These are phyloP conservation scores for Trebouxia sp. DNA, from an alignment of 139 green algal species.

Conservation along the genomic window DNA sequence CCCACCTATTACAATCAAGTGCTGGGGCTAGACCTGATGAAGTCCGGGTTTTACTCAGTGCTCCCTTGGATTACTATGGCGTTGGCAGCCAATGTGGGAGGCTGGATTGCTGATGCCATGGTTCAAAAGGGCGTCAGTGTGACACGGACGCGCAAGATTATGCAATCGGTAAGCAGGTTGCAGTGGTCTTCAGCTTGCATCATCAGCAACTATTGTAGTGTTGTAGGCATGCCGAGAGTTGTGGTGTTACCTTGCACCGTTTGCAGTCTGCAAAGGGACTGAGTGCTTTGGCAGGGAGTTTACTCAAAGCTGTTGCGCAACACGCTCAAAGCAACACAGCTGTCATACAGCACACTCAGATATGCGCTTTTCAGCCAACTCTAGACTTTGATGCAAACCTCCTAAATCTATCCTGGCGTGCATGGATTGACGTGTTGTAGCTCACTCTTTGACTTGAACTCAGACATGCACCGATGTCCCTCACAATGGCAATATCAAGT, in stretches of 20 bases:
- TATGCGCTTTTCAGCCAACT: too few relatives aligned
- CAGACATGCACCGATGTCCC: too few relatives aligned
- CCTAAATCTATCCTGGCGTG: too few relatives aligned
- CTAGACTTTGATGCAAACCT: too few relatives aligned
- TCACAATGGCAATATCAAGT: too few relatives aligned
- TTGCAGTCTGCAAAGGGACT: too few relatives aligned
- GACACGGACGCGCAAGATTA: slow-evolving; percentile 89
- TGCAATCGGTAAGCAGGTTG: slow-evolving; percentile 73
- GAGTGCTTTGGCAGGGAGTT: too few relatives aligned
- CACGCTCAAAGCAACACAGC: neutral
- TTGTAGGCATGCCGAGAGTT: neutral
- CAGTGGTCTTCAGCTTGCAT: neutral
- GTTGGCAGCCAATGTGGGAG: slow-evolving; percentile 81
- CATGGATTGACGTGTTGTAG: too few relatives aligned
- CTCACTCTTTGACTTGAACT: too few relatives aligned
- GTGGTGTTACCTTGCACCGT: too few relatives aligned
- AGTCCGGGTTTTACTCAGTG: slow-evolving; percentile 83
- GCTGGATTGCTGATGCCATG: slow-evolving; percentile 89
- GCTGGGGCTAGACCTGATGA: slow-evolving; percentile 86
- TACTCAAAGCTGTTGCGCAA: too few relatives aligned
- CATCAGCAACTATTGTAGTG: neutral
- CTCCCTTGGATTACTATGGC: slow-evolving; percentile 98
- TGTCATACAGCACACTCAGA: too few relatives aligned
- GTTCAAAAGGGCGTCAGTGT: slow-evolving; percentile 69
- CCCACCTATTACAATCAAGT: slow-evolving; percentile 97